Base-by-base conservation (phyloP, 2,329 filamentous ascomycete species). In the Fusarium agapanthi region DNA sequence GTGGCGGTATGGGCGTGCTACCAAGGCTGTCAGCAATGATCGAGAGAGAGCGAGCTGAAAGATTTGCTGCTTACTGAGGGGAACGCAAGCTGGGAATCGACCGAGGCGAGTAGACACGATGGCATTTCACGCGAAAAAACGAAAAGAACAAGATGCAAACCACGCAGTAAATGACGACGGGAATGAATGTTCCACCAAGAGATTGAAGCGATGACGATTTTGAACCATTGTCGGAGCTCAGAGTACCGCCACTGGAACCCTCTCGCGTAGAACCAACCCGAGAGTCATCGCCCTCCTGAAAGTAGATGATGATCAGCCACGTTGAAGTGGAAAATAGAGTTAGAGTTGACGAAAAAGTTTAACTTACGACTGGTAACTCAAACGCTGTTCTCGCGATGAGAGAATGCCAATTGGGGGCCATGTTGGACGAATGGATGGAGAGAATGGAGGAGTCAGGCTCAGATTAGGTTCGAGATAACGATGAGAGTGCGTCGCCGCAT, bases 1-100 rank as follows among this genome's bases (percentile, higher is more conserved):
- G 84, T 5, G 84, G 78, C 28, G 89, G 89, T 18, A 88, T 88
- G 38, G 90, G 88, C 69, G 90, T 85, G 72, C 87, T 88, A 24
- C 59, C 16, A 10, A 37, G 41, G 45, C 43, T 47, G 28, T 45
- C 11, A 65, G 77, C 64, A 53, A 81, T 78, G 41, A 12, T 8
- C 9, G 12, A 24, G 47, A 34, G 32, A 16, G 32, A 34, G 32
- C 7, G 32, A 16, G 13, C 16, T 18, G n/a, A 34, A 14, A 35
- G 22, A 11, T 14, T n/a, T 62, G 45, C 32, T 22, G 8, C 81
- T 67, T 78, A 83, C 82, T 83, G 75, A 57, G 82, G 81, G 10
- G 86, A 81, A 20, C 85, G 84, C 68, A 91, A 77, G 22, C 84
- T 82, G 6, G 86, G 75, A 44, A 89, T 81, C 2, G 85, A 83